phyloP scores from a whole-genome alignment of 768 basidiomycete species.

The Auricularia auricula-judae region DNA sequence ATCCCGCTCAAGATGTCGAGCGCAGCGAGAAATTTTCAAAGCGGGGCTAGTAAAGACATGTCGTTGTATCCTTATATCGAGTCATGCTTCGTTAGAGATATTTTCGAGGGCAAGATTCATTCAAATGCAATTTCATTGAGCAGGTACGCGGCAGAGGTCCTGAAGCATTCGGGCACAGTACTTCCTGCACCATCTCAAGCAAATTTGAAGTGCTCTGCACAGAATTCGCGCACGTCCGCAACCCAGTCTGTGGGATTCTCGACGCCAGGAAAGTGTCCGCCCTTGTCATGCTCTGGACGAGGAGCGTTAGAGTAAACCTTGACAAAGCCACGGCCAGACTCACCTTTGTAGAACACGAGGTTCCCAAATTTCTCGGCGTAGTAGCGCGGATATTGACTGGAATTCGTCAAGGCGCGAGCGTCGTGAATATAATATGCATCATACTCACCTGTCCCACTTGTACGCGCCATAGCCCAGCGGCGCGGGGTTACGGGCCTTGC shows the following conservation, averaged over 20 bases:
- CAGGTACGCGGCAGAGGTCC: no score
- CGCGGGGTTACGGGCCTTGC: not conserved
- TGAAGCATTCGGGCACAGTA: no score
- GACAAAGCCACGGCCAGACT: not conserved
- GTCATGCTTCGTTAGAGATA: no score
- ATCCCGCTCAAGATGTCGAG: no score
- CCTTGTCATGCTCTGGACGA: not conserved
- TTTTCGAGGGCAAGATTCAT: no score
- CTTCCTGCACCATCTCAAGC: no score
- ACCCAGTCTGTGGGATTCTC: not conserved
- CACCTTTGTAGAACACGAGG: not conserved
- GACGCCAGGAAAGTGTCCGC: not conserved
- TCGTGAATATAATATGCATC: no score
- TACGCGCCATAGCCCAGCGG: conserved; percentile 3
- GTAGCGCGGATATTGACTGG: not conserved
- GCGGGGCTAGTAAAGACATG: no score
- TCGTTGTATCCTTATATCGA: no score
- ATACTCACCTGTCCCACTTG: conserved; percentile 1
- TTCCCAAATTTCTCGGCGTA: not conserved
- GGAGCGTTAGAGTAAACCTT: not conserved
- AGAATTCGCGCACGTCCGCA: not conserved
- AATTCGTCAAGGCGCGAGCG: no score
- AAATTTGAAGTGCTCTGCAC: not conserved
- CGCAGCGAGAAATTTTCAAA: no score
- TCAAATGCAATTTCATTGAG: no score